Percentiles rank a stretch among this genome's conserved stretches.
phyloP scores from a whole-genome alignment of 1,284 basidiomycete species.

The Vanrija sp. region DNA sequence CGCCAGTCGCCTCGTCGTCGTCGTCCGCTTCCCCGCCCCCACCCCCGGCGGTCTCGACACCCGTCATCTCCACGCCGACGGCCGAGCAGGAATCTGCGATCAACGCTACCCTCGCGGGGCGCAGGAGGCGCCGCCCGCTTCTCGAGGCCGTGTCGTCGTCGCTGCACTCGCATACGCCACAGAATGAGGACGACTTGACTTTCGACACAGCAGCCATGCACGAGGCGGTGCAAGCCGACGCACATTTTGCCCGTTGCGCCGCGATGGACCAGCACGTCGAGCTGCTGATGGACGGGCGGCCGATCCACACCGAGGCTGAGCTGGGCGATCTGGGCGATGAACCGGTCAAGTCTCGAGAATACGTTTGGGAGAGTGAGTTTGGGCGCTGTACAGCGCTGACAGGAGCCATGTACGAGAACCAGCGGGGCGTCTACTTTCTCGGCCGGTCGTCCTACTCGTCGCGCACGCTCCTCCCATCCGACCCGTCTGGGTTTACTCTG shows the following conservation, averaged over 20 bases:
- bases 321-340: neutral
- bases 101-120: no score
- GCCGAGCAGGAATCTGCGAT: no score
- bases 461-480: conserved; percentile 39
- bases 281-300: conserved; percentile 1
- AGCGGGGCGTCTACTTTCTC: conserved; percentile 43
- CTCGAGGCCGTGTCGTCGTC: no score
- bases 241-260: neutral
- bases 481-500: conserved; percentile 45
- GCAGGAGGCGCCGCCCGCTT: no score
- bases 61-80: no score
- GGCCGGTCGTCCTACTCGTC: conserved; percentile 47
- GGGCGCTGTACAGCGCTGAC: neutral
- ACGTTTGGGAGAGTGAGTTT: conserved; percentile 68
- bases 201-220: neutral
- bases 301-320: conserved; percentile 4
- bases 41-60: no score
- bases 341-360: conserved; percentile 30
- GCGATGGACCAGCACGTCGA: conserved; percentile 3
- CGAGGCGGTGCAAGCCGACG: neutral
- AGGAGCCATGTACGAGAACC: conserved; percentile 49
- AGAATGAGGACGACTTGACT: no score
- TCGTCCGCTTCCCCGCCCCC: no score
- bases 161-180: no score
- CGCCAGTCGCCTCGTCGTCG: no score